These are phyloP conservation scores for Paraglomus occultum DNA, from an alignment of 192 early-diverging fungal species.

Conservation along the genomic window DNA sequence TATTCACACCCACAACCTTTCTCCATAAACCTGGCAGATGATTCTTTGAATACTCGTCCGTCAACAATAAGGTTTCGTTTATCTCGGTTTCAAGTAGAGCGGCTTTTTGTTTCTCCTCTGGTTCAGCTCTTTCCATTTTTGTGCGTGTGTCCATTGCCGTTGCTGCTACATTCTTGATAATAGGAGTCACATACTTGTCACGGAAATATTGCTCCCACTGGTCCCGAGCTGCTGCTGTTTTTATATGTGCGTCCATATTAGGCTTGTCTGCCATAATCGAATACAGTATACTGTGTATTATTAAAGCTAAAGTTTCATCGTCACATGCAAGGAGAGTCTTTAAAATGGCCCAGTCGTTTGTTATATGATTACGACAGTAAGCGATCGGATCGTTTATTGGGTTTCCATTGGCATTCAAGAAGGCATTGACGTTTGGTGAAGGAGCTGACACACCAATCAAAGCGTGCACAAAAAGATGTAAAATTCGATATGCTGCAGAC, in stretches of 20 bases:
- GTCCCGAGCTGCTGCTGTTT: neutral
- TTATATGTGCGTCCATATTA: neutral
- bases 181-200: neutral
- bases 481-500: conserved; percentile 15
- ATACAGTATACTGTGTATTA: conserved; percentile 20
- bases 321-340: conserved; percentile 14
- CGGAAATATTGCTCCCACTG: conserved; percentile 14
- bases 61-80: conserved; percentile 14
- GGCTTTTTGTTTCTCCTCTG: neutral
- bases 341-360: conserved; percentile 26
- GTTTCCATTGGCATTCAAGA: neutral
- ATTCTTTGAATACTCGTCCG: neutral
- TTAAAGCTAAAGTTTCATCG: conserved; percentile 25
- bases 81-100: conserved; percentile 7
- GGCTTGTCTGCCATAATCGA: neutral
- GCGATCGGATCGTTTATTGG: neutral
- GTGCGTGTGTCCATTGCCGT: neutral
- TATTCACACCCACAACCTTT: neutral
- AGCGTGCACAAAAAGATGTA: conserved; percentile 28
- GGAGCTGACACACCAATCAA: conserved; percentile 16
- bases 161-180: neutral
- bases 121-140: neutral
- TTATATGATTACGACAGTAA: conserved; percentile 26
- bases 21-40: conserved; percentile 25
- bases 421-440: neutral